A percentile compares a stretch with the other conserved stretches of the same genome.
phyloP scores from a whole-genome alignment of 1,284 basidiomycete genomes.

The Chalciporus sp. region DNA sequence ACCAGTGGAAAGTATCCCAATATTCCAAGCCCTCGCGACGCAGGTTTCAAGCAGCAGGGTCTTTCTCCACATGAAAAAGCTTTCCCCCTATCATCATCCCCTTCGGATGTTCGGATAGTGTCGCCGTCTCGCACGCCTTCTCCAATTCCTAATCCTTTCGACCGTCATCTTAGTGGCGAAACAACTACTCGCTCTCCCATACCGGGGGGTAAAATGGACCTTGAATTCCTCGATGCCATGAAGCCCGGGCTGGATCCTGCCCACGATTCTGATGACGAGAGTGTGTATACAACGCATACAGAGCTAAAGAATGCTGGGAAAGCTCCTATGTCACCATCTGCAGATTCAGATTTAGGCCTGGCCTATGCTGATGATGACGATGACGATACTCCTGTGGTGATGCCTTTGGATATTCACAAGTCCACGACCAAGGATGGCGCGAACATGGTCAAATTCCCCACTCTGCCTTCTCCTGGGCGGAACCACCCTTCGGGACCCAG shows the following conservation, averaged over 20 bases:
- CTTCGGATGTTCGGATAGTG: slow-evolving; percentile 29
- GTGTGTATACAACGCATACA: slow-evolving; percentile 35
- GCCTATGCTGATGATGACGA: slow-evolving; percentile 56
- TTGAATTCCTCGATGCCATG: slow-evolving; percentile 47
- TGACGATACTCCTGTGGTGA: slow-evolving; percentile 39
- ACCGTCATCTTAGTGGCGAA: slow-evolving; percentile 35
- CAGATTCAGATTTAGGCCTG: slow-evolving; percentile 43
- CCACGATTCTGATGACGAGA: slow-evolving; percentile 37
- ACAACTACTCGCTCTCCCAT: slow-evolving; percentile 33
- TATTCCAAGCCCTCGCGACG: slow-evolving; percentile 27
- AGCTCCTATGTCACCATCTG: slow-evolving; percentile 45
- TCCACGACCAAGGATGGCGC: slow-evolving; percentile 30
- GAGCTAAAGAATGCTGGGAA: slow-evolving; percentile 23
- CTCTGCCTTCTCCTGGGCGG: slow-evolving; percentile 9
- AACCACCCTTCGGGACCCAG: slow-evolving; percentile 14
- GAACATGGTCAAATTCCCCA: slow-evolving; percentile 32
- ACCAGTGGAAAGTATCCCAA: slow-evolving; percentile 17
- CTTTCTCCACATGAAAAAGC: slow-evolving; percentile 23
- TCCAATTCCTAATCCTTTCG: slow-evolving; percentile 38
- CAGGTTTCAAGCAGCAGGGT: slow-evolving; percentile 6
- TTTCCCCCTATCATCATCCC: slow-evolving; percentile 13
- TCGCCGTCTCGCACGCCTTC: slow-evolving; percentile 41
- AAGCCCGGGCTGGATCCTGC: slow-evolving; percentile 31
- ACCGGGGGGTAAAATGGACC: slow-evolving; percentile 24
- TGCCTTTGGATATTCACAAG: slow-evolving; percentile 36